Evolutionary conservation across 164 flowering plant genomes (phyloP), one percentile per base, ranked within the genome.

Genomic region (Macadamia integrifolia): DNA sequence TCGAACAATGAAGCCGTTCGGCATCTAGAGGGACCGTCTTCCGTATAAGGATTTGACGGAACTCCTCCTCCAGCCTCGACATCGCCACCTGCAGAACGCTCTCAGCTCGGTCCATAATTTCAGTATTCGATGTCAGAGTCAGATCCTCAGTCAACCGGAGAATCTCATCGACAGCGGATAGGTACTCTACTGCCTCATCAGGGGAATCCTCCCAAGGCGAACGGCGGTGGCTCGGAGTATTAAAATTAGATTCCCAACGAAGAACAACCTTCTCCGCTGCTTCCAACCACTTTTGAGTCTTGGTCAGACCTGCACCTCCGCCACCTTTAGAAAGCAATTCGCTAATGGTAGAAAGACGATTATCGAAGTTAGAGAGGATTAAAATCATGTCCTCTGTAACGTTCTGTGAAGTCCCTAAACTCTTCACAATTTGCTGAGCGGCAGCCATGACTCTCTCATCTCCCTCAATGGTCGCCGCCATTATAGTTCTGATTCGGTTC

Each of bases 1-100:
- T 86, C 65, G 87, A 84, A 0, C 86, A 82, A 64, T 81, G 75
- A 28, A 85, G 74, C 62, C 80, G 71, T 11, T 84, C 89, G 1
- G 81, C 72, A 66, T 82, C 80, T 0, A 78, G 64, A 7, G 76
- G 77, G 10, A 76, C 69, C 3, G 76, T 69, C 46, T 69, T 76
- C 60, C 74, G 49, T 7, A 67, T 61, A 60, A 82, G 60, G 40
- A 80, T 63, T 31, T 67, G 66, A 9, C 79, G 67, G 49, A 82
- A 78, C 69, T 82, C 86, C 6, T 80, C 83, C 78, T 82, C 86
- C 58, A 82, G 64, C 61, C 60, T 73, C 11, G 76, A 50, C 85
- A 82, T 80, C 9, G 85, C 85, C 53, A 73, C 3, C 56, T 80
- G 83, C 23, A 82, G 66, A 5, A 72, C 79, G 43, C 35, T 76